Evolutionary conservation across 2,329 filamentous ascomycete species (phyloP).

Genomic region (Arthrobotrys entomopaga): DNA sequence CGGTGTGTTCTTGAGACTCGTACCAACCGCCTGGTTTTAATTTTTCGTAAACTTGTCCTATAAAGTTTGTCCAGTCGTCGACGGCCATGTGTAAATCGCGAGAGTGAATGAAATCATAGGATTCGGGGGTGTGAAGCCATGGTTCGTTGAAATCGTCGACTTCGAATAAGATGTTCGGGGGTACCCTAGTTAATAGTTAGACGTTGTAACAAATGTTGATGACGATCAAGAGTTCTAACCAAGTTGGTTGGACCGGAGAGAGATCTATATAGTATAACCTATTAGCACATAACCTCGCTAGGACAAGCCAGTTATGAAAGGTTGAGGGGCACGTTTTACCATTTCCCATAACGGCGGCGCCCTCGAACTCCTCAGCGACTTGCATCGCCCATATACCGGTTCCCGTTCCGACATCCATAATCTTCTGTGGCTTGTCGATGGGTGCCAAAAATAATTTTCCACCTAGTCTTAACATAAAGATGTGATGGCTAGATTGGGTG

Average conservation of each 20-base stretch:
- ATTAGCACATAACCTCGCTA: too few species aligned
- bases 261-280: constrained; percentile 58
- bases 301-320: neutral
- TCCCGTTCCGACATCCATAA: constrained; percentile 67
- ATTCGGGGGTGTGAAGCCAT: constrained; percentile 55
- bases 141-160: constrained; percentile 57
- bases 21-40: constrained; percentile 67
- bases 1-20: constrained; percentile 58
- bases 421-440: constrained; percentile 62
- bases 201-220: neutral
- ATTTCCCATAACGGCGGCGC: constrained; percentile 56
- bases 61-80: constrained; percentile 68
- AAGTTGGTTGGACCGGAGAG: constrained; percentile 60
- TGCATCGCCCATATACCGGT: constrained; percentile 69
- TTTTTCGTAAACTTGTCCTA: constrained; percentile 64
- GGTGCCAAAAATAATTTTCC: constrained; percentile 65
- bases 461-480: constrained; percentile 65
- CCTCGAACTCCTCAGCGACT: constrained; percentile 57
- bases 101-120: constrained; percentile 57
- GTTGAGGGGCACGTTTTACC: constrained; percentile 25
- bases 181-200: constrained; percentile 36
- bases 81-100: constrained; percentile 69
- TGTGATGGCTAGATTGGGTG: constrained; percentile 62
- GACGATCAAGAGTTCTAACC: constrained; percentile 29
- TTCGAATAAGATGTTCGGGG: constrained; percentile 57